Evolutionary conservation across 805 yeast genomes (phyloP), one percentile per base, ranked within the genome.

Genomic region (Metschnikowia dekortorum): DNA sequence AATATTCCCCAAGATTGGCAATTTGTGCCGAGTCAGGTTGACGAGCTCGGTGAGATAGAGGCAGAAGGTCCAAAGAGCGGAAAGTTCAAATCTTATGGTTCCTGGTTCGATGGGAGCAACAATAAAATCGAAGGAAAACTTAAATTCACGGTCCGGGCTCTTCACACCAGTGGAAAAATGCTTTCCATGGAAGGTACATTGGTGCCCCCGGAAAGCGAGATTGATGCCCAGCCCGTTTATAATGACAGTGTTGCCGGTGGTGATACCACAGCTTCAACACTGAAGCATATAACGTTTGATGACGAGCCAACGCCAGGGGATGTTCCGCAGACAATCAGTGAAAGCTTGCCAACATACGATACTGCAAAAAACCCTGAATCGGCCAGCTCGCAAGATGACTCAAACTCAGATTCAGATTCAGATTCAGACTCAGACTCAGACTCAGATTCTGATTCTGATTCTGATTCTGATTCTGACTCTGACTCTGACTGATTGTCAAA

Each of bases 171-270:
- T 6, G 96, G 96, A 8, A 85, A 83, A 66, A 85, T 89, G 49
- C 83, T 91, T 13, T 85, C 95, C 8, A 78, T 92, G 11, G 95
- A 90, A 53, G 98, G 98, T n/a, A 84, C 96, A 1, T 73, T 91
- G 53, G 66, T 86, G 28, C 63, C 73, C 53, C 84, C 86, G 3
- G 85, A 83, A 18, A 64, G 70, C 30, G 86, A 80, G 55, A 67
- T 67, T 47, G 84, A 79, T 51, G 75, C 79, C 8, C 71, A 80
- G 57, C 84, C 87, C 3, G 79, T 82, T 3, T 78, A 48, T 11
- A 16, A 16, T 10, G 75, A 73, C 61, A 3, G 61, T 59, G 8
- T 31, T 39, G 40, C 18, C 39, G 64, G 71, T 51, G 69, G 70
- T 49, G 50, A 55, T 5, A 50, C 56, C 5, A 44, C 39, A 3